Conservation (phyloP, 495 filamentous ascomycete species). For the Hypoxylon lenormandii region DNA sequence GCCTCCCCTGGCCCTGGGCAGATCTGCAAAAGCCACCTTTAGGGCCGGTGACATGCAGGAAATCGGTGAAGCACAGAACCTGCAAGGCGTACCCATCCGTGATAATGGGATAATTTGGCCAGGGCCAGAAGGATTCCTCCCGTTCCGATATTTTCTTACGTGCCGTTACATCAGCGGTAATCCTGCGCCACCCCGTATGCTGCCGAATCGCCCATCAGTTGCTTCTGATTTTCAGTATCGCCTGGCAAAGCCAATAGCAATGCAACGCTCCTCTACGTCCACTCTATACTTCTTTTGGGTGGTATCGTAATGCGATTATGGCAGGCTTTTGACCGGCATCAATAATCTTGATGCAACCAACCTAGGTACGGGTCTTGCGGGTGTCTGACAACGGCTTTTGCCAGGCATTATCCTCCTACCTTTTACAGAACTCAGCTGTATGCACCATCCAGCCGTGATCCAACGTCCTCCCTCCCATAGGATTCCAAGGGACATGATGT, state of each 20-base stretch:
- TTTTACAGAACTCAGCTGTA: neutral
- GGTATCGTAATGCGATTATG: neutral
- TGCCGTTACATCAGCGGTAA: neutral
- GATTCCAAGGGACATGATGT: neutral
- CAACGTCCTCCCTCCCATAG: neutral
- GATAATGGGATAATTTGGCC: neutral
- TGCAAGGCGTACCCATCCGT: neutral
- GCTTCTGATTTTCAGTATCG: neutral
- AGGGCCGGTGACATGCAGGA: neutral
- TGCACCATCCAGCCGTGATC: neutral
- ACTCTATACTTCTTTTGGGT: neutral
- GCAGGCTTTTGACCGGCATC: neutral
- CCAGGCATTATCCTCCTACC: neutral
- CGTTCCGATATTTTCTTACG: neutral
- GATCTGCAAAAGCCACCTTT: neutral
- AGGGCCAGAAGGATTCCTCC: neutral
- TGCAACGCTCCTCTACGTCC: neutral
- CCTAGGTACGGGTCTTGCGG: neutral
- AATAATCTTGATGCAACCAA: constrained; percentile 1
- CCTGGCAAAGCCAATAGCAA: too few relatives aligned
- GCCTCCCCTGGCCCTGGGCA: neutral
- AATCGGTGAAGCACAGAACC: neutral
- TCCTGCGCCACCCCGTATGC: neutral
- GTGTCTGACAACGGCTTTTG: neutral
- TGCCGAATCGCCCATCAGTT: neutral